Percentiles rank a stretch among this genome's conserved stretches.
These are phyloP conservation scores for Rosa persica DNA, from an alignment of 306 rosid genomes.

Conservation along the genomic window DNA sequence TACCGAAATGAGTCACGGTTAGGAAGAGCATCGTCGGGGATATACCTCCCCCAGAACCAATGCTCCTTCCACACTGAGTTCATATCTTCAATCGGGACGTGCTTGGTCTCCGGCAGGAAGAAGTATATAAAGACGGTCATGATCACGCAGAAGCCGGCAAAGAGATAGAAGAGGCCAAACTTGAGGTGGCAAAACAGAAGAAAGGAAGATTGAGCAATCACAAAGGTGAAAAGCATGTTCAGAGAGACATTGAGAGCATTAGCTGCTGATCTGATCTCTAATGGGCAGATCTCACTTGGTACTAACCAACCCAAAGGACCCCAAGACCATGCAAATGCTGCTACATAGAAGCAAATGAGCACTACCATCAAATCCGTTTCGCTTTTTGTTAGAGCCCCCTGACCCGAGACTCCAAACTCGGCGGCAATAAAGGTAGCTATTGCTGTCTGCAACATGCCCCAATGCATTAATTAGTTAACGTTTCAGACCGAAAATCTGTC, in stretches of 20 bases:
- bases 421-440: conserved; percentile 34
- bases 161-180: conserved; percentile 57
- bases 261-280: conserved; percentile 59
- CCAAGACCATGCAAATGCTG: conserved; percentile 79
- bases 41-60: conserved; percentile 51
- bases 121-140: conserved; percentile 44
- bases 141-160: conserved; percentile 35
- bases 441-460: conserved; percentile 10
- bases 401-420: conserved; percentile 41
- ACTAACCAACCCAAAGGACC: conserved; percentile 68
- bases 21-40: conserved; percentile 10
- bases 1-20: background rate
- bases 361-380: conserved; percentile 33
- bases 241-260: conserved; percentile 51
- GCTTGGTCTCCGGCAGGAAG: conserved; percentile 59
- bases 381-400: conserved; percentile 31
- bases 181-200: conserved; percentile 58
- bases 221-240: conserved; percentile 55
- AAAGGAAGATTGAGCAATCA: conserved; percentile 45
- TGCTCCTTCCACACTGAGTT: conserved; percentile 46
- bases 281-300: conserved; percentile 57
- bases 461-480: background rate
- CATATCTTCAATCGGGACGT: conserved; percentile 56
- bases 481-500: background rate
- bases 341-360: conserved; percentile 58